Evolutionary conservation across 179 eudicot species (phyloP).

Genomic region (Spergularia azorica): DNA sequence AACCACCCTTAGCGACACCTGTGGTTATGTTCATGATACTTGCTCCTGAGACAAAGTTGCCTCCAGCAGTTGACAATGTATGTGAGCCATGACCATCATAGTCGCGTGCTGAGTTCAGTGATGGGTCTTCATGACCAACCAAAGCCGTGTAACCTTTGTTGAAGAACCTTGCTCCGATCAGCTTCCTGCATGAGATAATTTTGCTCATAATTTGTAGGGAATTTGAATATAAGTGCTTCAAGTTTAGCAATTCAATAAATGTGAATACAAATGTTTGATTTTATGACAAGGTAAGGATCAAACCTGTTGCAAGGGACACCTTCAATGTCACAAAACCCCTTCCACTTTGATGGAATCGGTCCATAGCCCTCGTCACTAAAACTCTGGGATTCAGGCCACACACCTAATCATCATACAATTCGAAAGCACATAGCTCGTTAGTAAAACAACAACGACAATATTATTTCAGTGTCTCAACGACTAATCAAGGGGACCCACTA

Average conservation of each 20-base stretch:
- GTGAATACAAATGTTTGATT: background rate
- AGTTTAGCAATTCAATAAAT: too few relatives aligned
- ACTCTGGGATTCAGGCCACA: constrained; percentile 70
- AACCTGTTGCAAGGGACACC: constrained; percentile 34
- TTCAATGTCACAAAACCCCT: constrained; percentile 39
- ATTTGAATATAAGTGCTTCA: too few relatives aligned
- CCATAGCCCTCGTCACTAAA: constrained; percentile 46
- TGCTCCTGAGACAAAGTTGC: constrained; percentile 48
- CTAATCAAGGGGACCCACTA: too few relatives aligned
- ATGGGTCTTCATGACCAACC: background rate
- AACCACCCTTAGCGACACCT: constrained; percentile 75
- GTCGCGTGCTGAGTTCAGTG: constrained; percentile 41
- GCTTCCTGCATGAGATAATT: constrained; percentile 35
- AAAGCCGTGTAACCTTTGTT: constrained; percentile 31
- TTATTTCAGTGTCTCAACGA: background rate
- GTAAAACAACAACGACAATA: too few relatives aligned
- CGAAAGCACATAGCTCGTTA: background rate
- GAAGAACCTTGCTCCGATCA: constrained; percentile 69
- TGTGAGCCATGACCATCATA: constrained; percentile 65
- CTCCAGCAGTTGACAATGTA: constrained; percentile 73
- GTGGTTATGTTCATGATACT: constrained; percentile 31
- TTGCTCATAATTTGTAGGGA: too few relatives aligned
- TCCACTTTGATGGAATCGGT: constrained; percentile 65
- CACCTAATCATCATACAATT: constrained; percentile 34
- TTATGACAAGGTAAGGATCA: background rate